Evolutionary conservation across 1,139 yeast species (phyloP).

Genomic region (Hansenula anomala): DNA sequence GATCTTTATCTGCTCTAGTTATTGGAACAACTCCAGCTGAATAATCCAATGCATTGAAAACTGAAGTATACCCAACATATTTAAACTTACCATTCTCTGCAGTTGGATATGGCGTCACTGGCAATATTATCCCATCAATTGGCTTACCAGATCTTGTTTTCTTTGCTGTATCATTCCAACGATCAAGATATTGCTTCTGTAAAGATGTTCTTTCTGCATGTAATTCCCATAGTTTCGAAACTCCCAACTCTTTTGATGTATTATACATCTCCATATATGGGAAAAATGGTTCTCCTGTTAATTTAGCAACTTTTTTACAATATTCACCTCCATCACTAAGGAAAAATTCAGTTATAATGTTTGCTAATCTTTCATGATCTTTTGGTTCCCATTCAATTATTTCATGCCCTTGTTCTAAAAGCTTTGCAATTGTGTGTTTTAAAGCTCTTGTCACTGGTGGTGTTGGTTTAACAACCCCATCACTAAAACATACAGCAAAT

Average conservation of each 20-base stretch:
- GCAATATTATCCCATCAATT: conserved; percentile 43
- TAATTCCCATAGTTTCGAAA: conserved; percentile 38
- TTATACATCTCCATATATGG: conserved; percentile 35
- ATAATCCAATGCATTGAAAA: conserved; percentile 37
- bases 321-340: conserved; percentile 46
- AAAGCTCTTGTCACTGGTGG: conserved; percentile 52
- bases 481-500: conserved; percentile 37
- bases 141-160: not conserved
- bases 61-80: conserved; percentile 30
- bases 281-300: conserved; percentile 35
- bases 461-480: conserved; percentile 40
- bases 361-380: not conserved
- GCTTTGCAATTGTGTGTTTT: conserved; percentile 29
- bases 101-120: conserved; percentile 41
- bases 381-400: conserved; percentile 42
- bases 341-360: conserved; percentile 26
- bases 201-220: conserved; percentile 33
- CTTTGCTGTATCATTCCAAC: conserved; percentile 41
- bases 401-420: conserved; percentile 35
- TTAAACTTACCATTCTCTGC: conserved; percentile 24
- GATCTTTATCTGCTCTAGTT: conserved; percentile 31
- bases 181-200: conserved; percentile 33
- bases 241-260: conserved; percentile 28
- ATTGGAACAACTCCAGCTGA: conserved; percentile 38
- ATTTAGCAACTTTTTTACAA: conserved; percentile 16